A percentile compares a stretch with the other conserved stretches of the same genome.
Evolutionary conservation across 805 yeast species (phyloP).

Genomic region (Candida fluviatilis): DNA sequence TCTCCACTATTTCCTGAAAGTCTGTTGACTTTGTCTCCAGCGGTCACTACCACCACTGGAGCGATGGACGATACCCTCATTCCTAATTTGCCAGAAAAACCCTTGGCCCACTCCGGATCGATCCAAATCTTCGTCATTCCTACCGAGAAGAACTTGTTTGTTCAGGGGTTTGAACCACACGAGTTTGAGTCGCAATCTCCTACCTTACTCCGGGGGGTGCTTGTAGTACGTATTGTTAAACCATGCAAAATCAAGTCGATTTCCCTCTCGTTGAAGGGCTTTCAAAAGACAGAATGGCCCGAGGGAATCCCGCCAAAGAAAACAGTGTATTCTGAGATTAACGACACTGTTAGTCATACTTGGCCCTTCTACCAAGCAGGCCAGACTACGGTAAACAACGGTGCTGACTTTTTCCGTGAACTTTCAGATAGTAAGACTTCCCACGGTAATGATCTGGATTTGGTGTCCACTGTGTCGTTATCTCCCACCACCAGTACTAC

Average conservation of each 20-base stretch:
- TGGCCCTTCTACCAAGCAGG: constrained; percentile 77
- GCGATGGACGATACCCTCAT: constrained; percentile 15
- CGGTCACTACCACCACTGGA: not conserved
- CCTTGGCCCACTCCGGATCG: constrained; percentile 58
- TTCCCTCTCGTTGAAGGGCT: constrained; percentile 59
- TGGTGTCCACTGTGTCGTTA: constrained; percentile 4
- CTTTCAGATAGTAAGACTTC: constrained; percentile 9
- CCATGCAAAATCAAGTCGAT: constrained; percentile 69
- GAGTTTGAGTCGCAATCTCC: constrained; percentile 71
- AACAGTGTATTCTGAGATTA: constrained; percentile 58
- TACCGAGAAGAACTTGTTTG: constrained; percentile 75
- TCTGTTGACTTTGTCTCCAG: constrained; percentile 18
- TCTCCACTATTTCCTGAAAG: constrained; percentile 26
- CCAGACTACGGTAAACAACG: constrained; percentile 26
- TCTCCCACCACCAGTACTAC: constrained; percentile 1
- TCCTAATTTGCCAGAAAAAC: constrained; percentile 52
- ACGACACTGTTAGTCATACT: constrained; percentile 67
- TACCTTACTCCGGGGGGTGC: constrained; percentile 73
- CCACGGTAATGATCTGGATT: constrained; percentile 1
- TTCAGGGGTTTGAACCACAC: constrained; percentile 72
- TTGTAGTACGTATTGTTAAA: constrained; percentile 65
- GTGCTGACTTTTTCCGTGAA: constrained; percentile 45
- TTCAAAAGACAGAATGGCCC: constrained; percentile 88
- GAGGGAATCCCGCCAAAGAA: constrained; percentile 95
- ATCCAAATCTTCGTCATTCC: constrained; percentile 68